A percentile compares a stretch with the other conserved stretches of the same genome.
Conservation (phyloP, 2,329 filamentous ascomycete genomes). For the Aureobasidium sp. region DNA sequence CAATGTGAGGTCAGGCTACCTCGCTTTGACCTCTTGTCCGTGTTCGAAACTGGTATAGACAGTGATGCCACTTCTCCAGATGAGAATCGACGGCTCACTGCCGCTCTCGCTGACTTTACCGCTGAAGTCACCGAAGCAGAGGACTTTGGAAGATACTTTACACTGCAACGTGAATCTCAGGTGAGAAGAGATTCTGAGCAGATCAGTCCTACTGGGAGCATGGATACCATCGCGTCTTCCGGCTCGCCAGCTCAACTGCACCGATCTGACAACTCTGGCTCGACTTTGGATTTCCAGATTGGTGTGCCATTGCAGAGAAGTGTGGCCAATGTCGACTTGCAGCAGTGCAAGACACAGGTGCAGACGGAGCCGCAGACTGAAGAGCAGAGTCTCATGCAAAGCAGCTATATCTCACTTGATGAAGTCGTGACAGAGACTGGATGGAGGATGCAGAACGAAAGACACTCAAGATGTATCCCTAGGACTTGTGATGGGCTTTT, state of each 20-base stretch:
- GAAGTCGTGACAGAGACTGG: neutral
- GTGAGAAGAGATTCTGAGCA: neutral
- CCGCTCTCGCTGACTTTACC: neutral
- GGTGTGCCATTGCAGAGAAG: neutral
- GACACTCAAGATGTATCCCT: neutral
- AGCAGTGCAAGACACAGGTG: neutral
- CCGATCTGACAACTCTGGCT: neutral
- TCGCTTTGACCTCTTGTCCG: neutral
- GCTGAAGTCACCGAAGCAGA: slow-evolving; percentile 1
- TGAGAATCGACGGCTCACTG: neutral
- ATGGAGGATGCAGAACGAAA: neutral
- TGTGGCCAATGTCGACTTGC: neutral
- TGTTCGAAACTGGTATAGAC: neutral
- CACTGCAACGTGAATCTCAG: neutral
- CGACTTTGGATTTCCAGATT: neutral
- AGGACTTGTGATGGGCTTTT: neutral
- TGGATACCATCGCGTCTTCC: neutral
- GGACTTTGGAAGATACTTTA: neutral
- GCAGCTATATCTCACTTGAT: neutral
- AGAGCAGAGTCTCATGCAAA: neutral
- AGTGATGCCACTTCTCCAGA: neutral
- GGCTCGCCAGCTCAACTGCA: neutral
- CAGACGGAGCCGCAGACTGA: slow-evolving; percentile 1
- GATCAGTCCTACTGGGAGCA: neutral
- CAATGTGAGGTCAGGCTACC: neutral